Conservation (phyloP, 176 grass and related monocot species). For the barley (Hordeum vulgare) region DNA sequence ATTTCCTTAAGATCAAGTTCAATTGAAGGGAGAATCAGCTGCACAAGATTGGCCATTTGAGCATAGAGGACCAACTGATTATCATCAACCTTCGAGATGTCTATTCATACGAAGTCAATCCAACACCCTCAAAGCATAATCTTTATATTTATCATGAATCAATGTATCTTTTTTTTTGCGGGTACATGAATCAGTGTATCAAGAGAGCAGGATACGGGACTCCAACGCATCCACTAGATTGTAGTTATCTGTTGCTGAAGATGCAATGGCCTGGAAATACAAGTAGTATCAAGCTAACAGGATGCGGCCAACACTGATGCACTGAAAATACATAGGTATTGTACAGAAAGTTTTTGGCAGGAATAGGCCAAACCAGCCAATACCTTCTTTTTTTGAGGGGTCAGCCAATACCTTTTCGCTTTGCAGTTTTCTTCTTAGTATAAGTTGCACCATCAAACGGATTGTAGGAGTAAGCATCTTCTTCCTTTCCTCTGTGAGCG, state of each 20-base stretch:
- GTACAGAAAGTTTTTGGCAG: background rate
- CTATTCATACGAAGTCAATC: constrained; percentile 40
- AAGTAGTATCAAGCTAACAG: constrained; percentile 15
- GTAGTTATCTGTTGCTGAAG: constrained; percentile 59
- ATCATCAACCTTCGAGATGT: constrained; percentile 62
- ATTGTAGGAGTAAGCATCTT: constrained; percentile 77
- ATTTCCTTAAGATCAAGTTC: constrained; percentile 77
- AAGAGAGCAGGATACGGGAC: constrained; percentile 66
- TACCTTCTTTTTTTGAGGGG: too few species aligned
- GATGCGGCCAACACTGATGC: background rate
- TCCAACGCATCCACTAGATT: constrained; percentile 65
- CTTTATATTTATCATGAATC: background rate
- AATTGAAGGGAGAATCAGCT: constrained; percentile 59
- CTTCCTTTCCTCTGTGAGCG: constrained; percentile 60
- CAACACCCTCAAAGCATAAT: constrained; percentile 4
- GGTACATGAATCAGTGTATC: constrained; percentile 1
- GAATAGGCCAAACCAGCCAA: background rate
- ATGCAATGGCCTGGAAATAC: constrained; percentile 59
- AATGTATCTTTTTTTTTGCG: background rate
- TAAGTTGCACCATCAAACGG: constrained; percentile 62
- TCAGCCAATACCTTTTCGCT: constrained; percentile 50
- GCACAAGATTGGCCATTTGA: constrained; percentile 91
- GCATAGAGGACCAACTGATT: constrained; percentile 83
- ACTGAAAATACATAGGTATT: background rate
- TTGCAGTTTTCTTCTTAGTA: constrained; percentile 60